Evolutionary conservation across 2,329 filamentous ascomycete genomes (phyloP), one percentile per base, ranked within the genome.

Genomic region (Diplocarpon rosae): DNA sequence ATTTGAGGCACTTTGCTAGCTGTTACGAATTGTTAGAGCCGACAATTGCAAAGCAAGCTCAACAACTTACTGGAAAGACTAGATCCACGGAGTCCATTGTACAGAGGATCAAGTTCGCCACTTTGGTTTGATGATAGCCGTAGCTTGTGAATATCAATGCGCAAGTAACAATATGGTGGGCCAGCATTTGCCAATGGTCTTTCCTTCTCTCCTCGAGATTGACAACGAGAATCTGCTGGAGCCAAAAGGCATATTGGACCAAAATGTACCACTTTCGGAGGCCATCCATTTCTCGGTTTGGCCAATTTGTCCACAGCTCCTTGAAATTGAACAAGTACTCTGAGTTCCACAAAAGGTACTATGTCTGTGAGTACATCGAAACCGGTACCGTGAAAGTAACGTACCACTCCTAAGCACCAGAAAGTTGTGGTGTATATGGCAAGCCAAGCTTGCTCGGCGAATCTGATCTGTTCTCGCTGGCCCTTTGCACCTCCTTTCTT

Each of bases 121-220:
- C 85, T 37, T 85, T 83, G 45, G 83, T 93, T 60, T 87, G 80
- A 60, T 90, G 81, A 63, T 93, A 95, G 53, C 80, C 76, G 63
- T 96, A 96, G 52, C 84, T 90, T 28, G 80, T 75, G 46, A 80
- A 79, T 52, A 98, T 80, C 36, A 98, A 77, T 5, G 72, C 69
- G 58, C 81, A 85, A 15, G 92, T 98, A 62, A 96, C 80, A 61
- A 95, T 76, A 67, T 98, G 92, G 64, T 96, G 92, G 14, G 79
- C 82, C 55, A 96, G 79, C 92, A 96, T 96, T 65, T 96, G 90
- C 69, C 79, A 84, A 65, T 95, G 83, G 58, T 98, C 92, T 68
- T 96, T 96, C 59, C 92, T 78, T 53, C 84, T 79, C 66, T 93
- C 85, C 66, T 98, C 92, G 48, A 96, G 88, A 65, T 95, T 83